Evolutionary conservation across 2,329 filamentous ascomycete species (phyloP), one percentile per base, ranked within the genome.

Genomic region (Alternaria solani): DNA sequence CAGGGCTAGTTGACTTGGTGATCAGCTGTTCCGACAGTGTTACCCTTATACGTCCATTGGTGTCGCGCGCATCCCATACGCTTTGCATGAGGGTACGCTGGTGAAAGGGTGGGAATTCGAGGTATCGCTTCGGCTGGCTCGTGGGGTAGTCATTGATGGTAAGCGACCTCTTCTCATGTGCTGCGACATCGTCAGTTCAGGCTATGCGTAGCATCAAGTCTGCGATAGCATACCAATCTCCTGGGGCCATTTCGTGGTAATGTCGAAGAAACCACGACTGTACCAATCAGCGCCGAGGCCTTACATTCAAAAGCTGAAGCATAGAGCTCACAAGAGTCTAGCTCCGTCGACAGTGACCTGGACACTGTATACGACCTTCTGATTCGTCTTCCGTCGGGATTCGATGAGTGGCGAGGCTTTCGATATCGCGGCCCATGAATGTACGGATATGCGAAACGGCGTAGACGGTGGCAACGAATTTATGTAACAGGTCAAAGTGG

Each of bases 71-170:
- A 67, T 88, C 88, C 91, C 92, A 95, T 63, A 88, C 85, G 57
- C 81, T 86, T 69, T 93, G 89, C 42, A 86, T 84, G 16, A 94
- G 82, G 25, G 93, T 82, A 67, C 91, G 88, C 53, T 84, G 83
- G 57, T 90, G 88, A 69, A 95, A 96, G 0, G 79, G 68, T 0
- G 93, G 93, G 64, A 96, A 96, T 34, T 81, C 84, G 43, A 96
- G 84, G 83, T 83, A 57, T 16, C 64, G 51, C 36, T 65, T 67
- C 38, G 61, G 47, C 88, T 87, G 54, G 86, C 88, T 60, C 81
- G 85, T 71, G 85, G 86, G 49, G 83, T 86, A 67, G 84, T 68
- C 61, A 11, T 52, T 51, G 9, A 62, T 47, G 12, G 20, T 43
- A 34, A 70, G 62, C 3, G 53, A 65, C 41, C 66, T 66, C 55